These are phyloP conservation scores for Geosiphon pyriformis DNA, from an alignment of 192 early-diverging fungal species.

Conservation along the genomic window DNA sequence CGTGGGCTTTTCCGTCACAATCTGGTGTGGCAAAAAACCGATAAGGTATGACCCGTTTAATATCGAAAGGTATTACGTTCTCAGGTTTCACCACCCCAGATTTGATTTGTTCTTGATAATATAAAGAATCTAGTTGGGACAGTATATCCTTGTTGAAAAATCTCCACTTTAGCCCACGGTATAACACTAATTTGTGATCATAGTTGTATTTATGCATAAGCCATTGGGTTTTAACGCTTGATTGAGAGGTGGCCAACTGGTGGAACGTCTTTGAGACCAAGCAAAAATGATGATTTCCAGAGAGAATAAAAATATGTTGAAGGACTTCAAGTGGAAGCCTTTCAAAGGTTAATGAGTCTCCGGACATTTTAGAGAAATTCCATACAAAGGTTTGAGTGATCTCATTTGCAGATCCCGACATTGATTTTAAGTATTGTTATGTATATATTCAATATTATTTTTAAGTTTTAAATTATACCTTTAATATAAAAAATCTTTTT, in stretches of 20 bases:
- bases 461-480: too few species aligned
- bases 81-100: not conserved
- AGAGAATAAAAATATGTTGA: slow-evolving; percentile 22
- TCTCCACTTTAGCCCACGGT: slow-evolving; percentile 7
- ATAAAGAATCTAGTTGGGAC: slow-evolving; percentile 8
- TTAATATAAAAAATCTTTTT: too few species aligned
- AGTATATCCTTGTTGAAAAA: slow-evolving; percentile 23
- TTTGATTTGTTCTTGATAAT: slow-evolving; percentile 2
- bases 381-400: too few species aligned
- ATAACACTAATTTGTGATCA: slow-evolving; percentile 1
- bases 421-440: too few species aligned
- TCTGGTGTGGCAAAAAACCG: slow-evolving; percentile 25
- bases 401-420: too few species aligned
- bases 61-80: slow-evolving; percentile 1
- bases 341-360: slow-evolving; percentile 7
- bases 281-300: slow-evolving; percentile 1
- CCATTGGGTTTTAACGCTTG: slow-evolving; percentile 21
- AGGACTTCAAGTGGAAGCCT: slow-evolving; percentile 19
- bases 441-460: too few species aligned
- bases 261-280: slow-evolving; percentile 14
- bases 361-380: not conserved
- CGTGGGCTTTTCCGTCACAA: slow-evolving; percentile 2
- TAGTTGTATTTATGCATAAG: slow-evolving; percentile 2
- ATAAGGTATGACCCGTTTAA: slow-evolving; percentile 26
- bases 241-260: not conserved